Base-by-base conservation (phyloP, 116 monocot species). In the Posidonia oceanica region DNA sequence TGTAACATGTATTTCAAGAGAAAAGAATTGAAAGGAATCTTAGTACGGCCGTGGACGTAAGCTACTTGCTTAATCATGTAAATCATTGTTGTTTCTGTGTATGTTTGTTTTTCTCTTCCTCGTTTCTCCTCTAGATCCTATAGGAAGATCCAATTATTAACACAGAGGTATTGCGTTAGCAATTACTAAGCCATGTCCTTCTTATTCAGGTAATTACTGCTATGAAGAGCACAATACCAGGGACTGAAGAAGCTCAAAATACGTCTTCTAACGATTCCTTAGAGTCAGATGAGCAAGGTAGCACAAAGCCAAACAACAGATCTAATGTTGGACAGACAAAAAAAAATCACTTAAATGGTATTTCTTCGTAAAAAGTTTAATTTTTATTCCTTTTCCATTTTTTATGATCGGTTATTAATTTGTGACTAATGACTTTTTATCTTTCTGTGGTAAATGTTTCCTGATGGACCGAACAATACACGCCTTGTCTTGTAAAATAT, bases 241-340 rank as follows among this genome's bases (percentile, higher is more conserved):
- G 52, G 52, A 2, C 2, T 48, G 11, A 69, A 59, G 22, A 60
- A 61, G 59, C 15, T 23, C 20, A 58, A 7, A 39, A 39, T 17
- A 56, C 42, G 10, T 76, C 70, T 70, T 70, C 70, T 21, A 65
- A 76, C 29, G 72, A 73, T 38, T 76, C 76, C 48, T 64, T 52
- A 10, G 61, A 61, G 4, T 75, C 75, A 8, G 60, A 68, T 68
- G 71, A 76, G 1, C 14, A 56, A 48, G 29, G 36, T 67, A 40
- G 20, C 15, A 17, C 23, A 54, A 64, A 55, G n/a, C 52, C 36
- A 2, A 20, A 61, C 8, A 76, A 63, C 54, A 63, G 64, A 39
- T 0, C 38, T 64, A 5, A 11, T 39, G 40, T 39, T 64, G 3
- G 18, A n/a, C 1, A 38, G 44, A 44, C 44, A 3, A 10, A 5